Evolutionary conservation across 2,329 filamentous ascomycete genomes (phyloP).

Genomic region (Penicillium sp.): DNA sequence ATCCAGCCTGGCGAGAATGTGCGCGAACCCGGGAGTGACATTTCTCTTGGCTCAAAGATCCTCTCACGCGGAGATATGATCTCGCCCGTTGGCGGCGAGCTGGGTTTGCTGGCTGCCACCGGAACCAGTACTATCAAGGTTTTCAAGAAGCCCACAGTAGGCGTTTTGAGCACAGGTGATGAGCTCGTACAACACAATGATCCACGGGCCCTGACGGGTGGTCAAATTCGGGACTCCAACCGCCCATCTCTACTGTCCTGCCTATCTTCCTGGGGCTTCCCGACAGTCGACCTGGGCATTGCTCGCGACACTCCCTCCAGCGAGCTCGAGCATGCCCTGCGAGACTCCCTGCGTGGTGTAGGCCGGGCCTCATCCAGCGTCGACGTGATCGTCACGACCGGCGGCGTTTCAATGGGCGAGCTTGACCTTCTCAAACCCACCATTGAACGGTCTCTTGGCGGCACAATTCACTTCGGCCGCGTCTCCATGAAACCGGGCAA

Average conservation of each 20-base stretch:
- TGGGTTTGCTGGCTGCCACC: conserved; percentile 81
- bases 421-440: conserved; percentile 94
- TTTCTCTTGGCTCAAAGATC: conserved; percentile 62
- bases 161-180: conserved; percentile 88
- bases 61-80: conserved; percentile 75
- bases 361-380: conserved; percentile 44
- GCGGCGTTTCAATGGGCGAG: conserved; percentile 96
- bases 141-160: conserved; percentile 71
- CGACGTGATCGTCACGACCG: conserved; percentile 84
- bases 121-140: conserved; percentile 66
- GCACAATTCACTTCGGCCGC: conserved; percentile 91
- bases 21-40: conserved; percentile 83
- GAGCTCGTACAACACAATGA: conserved; percentile 74
- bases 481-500: conserved; percentile 98
- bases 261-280: conserved; percentile 65
- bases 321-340: conserved; percentile 69
- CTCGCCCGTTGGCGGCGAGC: conserved; percentile 79
- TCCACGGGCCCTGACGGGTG: conserved; percentile 58
- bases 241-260: conserved; percentile 80
- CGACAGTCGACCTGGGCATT: conserved; percentile 79
- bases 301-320: conserved; percentile 54
- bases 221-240: conserved; percentile 92
- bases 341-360: conserved; percentile 60
- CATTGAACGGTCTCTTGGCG: conserved; percentile 80
- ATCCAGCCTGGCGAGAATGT: conserved; percentile 79